Conservation (phyloP, 2,329 filamentous ascomycete species). For the Cercospora beticola region DNA sequence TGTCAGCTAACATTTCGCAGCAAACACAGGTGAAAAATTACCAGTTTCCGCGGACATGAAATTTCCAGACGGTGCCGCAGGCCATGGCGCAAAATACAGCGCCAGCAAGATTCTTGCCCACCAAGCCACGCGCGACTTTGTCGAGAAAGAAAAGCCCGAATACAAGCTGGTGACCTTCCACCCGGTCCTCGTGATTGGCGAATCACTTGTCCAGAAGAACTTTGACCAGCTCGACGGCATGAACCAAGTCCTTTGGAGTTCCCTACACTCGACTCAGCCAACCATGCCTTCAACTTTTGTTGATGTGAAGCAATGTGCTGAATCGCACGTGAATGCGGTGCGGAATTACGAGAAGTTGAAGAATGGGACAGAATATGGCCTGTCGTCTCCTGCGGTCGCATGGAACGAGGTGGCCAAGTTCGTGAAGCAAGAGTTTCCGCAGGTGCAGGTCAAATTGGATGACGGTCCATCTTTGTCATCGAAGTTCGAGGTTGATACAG, state of each 20-base stretch:
- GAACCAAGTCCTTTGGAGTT: conserved; percentile 26
- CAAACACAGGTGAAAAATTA: not conserved
- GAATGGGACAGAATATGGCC: conserved; percentile 22
- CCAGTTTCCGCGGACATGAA: not conserved
- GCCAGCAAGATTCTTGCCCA: conserved; percentile 34
- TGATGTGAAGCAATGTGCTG: conserved; percentile 34
- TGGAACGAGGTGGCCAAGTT: conserved; percentile 27
- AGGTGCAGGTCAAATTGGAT: conserved; percentile 18
- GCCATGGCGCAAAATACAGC: conserved; percentile 23
- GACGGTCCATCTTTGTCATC: conserved; percentile 3
- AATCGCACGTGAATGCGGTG: conserved; percentile 31
- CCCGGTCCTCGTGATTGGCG: conserved; percentile 32
- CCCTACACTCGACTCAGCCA: conserved; percentile 17
- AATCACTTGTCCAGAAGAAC: conserved; percentile 26
- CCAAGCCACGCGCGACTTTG: conserved; percentile 31
- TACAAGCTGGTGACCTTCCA: conserved; percentile 33
- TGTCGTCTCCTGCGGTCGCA: conserved; percentile 8
- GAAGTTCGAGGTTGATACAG: conserved; percentile 16
- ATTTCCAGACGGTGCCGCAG: conserved; percentile 19
- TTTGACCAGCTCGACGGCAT: conserved; percentile 24
- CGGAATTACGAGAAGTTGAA: conserved; percentile 9
- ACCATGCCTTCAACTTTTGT: conserved; percentile 21
- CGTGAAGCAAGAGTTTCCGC: conserved; percentile 24
- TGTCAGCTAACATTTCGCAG: not conserved
- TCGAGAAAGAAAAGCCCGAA: conserved; percentile 23